These are phyloP conservation scores for Talaromyces sp. DNA, from an alignment of 2,329 filamentous ascomycete genomes.

Conservation along the genomic window DNA sequence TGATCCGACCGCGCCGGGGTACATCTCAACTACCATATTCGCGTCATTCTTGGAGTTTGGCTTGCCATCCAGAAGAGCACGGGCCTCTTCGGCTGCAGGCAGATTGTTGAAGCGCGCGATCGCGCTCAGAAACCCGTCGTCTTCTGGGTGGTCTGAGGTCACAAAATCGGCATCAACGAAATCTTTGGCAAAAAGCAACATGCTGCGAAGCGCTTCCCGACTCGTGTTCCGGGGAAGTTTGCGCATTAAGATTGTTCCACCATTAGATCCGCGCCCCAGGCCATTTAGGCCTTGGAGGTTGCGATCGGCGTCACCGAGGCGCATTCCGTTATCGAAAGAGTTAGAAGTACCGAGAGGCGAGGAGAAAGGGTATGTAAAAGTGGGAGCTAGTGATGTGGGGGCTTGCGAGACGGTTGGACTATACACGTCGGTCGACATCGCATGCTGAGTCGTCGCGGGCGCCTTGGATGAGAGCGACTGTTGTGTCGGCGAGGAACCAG, in stretches of 20 bases:
- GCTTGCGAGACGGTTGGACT: conserved; percentile 42
- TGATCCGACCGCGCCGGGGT: conserved; percentile 45
- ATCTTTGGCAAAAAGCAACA: conserved; percentile 68
- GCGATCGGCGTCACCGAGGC: conserved; percentile 38
- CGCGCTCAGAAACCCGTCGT: conserved; percentile 59
- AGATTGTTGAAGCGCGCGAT: conserved; percentile 61
- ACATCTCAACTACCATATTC: conserved; percentile 59
- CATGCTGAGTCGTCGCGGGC: conserved; percentile 44
- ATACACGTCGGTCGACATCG: conserved; percentile 49
- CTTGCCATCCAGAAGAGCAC: conserved; percentile 63
- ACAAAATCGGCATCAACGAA: conserved; percentile 63
- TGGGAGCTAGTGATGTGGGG: conserved; percentile 34
- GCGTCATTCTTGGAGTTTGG: conserved; percentile 63
- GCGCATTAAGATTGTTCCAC: conserved; percentile 57
- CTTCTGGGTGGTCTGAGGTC: conserved; percentile 57
- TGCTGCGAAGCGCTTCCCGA: conserved; percentile 61
- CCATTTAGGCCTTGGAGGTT: conserved; percentile 40
- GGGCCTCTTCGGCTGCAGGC: conserved; percentile 62
- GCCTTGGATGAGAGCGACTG: conserved; percentile 37
- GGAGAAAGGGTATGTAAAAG: conserved; percentile 43
- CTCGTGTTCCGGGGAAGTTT: conserved; percentile 62
- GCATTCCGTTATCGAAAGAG: conserved; percentile 44
- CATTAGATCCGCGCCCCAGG: conserved; percentile 33
- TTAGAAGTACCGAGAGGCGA: conserved; percentile 38
- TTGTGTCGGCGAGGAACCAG: conserved; percentile 42